phyloP scores from a whole-genome alignment of 2,329 filamentous ascomycete species.

The Xylariales sp. region DNA sequence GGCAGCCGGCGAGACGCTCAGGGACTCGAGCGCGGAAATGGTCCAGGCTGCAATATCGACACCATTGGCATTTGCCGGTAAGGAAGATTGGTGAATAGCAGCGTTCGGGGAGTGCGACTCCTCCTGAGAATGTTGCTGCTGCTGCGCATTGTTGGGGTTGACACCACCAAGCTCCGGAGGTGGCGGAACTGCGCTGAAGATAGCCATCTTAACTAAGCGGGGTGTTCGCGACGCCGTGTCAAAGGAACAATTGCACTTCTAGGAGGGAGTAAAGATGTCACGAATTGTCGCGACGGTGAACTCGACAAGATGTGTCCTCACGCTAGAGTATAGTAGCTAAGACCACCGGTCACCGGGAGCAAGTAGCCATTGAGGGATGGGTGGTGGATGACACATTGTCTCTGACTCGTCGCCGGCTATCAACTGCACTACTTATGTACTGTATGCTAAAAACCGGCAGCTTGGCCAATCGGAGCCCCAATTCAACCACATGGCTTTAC shows the following conservation, averaged over 20 bases:
- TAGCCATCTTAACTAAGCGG: slow-evolving; percentile 51
- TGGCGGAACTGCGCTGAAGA: slow-evolving; percentile 65
- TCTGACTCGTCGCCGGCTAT: slow-evolving; percentile 22
- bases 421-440: slow-evolving; percentile 3
- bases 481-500: slow-evolving; percentile 38
- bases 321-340: background rate
- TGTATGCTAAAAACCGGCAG: slow-evolving; percentile 1
- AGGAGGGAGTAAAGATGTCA: background rate
- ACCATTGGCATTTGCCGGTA: slow-evolving; percentile 48
- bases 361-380: background rate
- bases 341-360: background rate
- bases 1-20: slow-evolving; percentile 65
- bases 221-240: background rate
- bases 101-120: slow-evolving; percentile 34
- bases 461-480: slow-evolving; percentile 46
- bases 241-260: slow-evolving; percentile 8
- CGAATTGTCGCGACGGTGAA: background rate
- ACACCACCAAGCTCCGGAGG: slow-evolving; percentile 54
- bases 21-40: slow-evolving; percentile 65
- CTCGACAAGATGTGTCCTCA: slow-evolving; percentile 4
- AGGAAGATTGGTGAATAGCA: background rate
- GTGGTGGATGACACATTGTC: slow-evolving; percentile 32
- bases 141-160: slow-evolving; percentile 40
- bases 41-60: slow-evolving; percentile 77
- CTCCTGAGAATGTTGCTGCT: slow-evolving; percentile 33